Evolutionary conservation across 345 rosid genomes (phyloP), one percentile per base, ranked within the genome.

Genomic region (Cardamine chenopodiifolia): DNA sequence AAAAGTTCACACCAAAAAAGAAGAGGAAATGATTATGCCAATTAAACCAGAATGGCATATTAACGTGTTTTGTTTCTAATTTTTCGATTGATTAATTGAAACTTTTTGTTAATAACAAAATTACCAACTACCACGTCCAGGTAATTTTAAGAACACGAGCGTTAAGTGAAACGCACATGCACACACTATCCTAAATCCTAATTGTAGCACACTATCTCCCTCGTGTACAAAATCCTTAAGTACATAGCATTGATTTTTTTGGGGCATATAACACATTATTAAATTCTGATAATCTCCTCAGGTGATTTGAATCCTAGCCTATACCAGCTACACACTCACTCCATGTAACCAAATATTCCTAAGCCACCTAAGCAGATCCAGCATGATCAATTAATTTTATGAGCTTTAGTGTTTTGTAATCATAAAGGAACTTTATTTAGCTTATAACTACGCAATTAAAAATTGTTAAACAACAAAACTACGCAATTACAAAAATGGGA

Each of bases 251-350:
- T 56, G 35, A 55, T 31, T 7, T 10, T 48, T 37, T 47, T 29
- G 18, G 18, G 48, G 48, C 48, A 40, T 14, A 40, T 28, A 32
- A 57, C 23, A 58, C 32, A 66, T 56, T 57, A 74, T 52, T n/a
- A 76, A 68, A 68, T 44, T 53, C 11, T 68, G 28, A 62, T 17
- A 53, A 69, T 54, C 45, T 45, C 53, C 50, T 76, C 80, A 76
- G 75, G 80, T 76, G 80, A 76, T 70, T 69, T 62, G 60, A 69
- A 76, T 76, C 52, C 50, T 45, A 70, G 75, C 70, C 75, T 70
- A 66, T 76, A 70, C 71, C 75, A 76, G 71, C 80, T 76, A 70
- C 55, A 68, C 53, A 62, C 65, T 70, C 75, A 70, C 75, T 62
- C 49, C 70, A 70, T 69, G 52, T 55, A 62, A 76, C 32, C 71